Evolutionary conservation across 306 rosid genomes (phyloP).

Genomic region (Corylus avellana): DNA sequence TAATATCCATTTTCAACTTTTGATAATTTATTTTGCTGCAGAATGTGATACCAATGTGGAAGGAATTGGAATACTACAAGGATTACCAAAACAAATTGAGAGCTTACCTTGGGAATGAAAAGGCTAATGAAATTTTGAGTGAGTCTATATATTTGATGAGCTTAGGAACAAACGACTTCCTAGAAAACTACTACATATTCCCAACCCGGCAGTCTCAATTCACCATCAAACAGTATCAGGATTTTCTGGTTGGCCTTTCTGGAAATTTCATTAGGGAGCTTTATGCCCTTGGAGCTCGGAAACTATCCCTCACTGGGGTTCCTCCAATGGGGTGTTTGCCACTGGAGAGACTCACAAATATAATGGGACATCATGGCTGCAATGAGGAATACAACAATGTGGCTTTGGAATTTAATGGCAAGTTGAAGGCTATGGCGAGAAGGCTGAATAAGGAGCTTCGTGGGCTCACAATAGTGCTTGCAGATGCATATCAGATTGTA

Average conservation of each 20-base stretch:
- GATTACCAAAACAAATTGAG: slow-evolving; percentile 58
- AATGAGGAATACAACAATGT: slow-evolving; percentile 38
- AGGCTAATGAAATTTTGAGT: slow-evolving; percentile 39
- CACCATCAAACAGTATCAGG: slow-evolving; percentile 45
- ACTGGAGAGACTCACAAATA: slow-evolving; percentile 61
- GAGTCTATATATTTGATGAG: slow-evolving; percentile 60
- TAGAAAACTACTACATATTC: slow-evolving; percentile 60
- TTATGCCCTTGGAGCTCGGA: slow-evolving; percentile 59
- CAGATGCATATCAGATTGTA: slow-evolving; percentile 20
- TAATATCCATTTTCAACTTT: background rate
- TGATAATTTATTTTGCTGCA: slow-evolving; percentile 29
- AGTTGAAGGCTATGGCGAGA: slow-evolving; percentile 29
- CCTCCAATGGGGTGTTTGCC: slow-evolving; percentile 94
- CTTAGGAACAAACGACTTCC: slow-evolving; percentile 74
- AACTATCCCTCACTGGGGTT: slow-evolving; percentile 57
- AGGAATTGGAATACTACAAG: slow-evolving; percentile 65
- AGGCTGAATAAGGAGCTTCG: slow-evolving; percentile 41
- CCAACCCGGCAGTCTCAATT: slow-evolving; percentile 46
- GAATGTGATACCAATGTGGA: slow-evolving; percentile 85
- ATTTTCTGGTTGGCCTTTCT: slow-evolving; percentile 49
- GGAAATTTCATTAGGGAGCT: slow-evolving; percentile 48
- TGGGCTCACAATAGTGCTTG: slow-evolving; percentile 24
- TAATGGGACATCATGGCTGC: slow-evolving; percentile 28
- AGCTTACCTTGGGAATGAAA: slow-evolving; percentile 45
- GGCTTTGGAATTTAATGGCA: slow-evolving; percentile 44